Evolutionary conservation across 2,329 filamentous ascomycete genomes (phyloP), one percentile per base, ranked within the genome.

Genomic region (Zymoseptoria tritici): DNA sequence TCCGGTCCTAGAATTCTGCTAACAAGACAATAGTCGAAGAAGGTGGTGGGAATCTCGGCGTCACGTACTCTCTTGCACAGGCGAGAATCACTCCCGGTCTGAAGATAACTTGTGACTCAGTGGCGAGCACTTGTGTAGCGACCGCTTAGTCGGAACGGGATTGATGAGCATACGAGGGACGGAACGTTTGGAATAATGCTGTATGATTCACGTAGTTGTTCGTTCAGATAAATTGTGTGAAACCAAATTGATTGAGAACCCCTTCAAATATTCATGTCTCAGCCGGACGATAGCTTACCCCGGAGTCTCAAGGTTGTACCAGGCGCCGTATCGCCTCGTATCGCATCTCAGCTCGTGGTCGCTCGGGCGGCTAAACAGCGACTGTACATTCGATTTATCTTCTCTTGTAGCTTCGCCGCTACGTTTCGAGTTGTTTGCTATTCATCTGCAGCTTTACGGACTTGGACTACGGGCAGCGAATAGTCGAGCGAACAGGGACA

Each of bases 61-160:
- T 52, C 19, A 64, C 68, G 26, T 72, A 62, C 52, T 60, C 60
- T 42, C 65, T 64, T 24, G 24, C 54, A 29, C 57, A 52, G 22
- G 57, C 54, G 6, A 59, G 60, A 2, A 62, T 67, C 13, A 63
- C 59, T 55, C 60, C 66, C 9, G 68, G 68, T 1, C 57, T 68
- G 52, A 58, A 60, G 1, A 55, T 72, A 54, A 66, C 59, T 51
- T 72, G 70, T 55, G 58, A 69, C 58, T 67, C 67, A 9, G 59
- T 50, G 20, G 19, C 54, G 20, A 66, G 63, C 52, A 61, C 57
- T 49, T 66, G 66, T 50, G 60, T 59, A 49, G 42, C n/a, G 57
- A 22, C n/a, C n/a, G 49, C 49, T n/a, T 36, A 24, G 26, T 51
- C 2, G 22, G 4, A 36, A 9, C 19, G 11, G n/a, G 26, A 52